Base-by-base conservation (phyloP, 345 rosid species). In the Lepidium didymum region DNA sequence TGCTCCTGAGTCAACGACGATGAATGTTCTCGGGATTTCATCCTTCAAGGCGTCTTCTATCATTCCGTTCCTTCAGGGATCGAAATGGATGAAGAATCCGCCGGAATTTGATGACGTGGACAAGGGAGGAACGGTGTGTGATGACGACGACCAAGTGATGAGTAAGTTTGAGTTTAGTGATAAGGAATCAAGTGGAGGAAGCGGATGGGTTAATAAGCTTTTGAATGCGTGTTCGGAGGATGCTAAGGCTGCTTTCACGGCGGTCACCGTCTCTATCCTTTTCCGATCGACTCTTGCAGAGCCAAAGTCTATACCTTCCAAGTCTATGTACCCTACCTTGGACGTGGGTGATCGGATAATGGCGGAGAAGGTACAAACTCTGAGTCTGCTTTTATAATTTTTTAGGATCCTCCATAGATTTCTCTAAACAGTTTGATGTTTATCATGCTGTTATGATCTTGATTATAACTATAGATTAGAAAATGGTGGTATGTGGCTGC, bases 281-380 rank as follows among this genome's bases (percentile, higher is more conserved):
- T 90, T 93, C 77, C 75, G 84, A 14, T 93, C 98, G 12, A 72
- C 83, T 57, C 70, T 92, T 65, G 98, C 96, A 0, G 96, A 92
- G 83, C 91, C 97, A 15, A 84, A 88, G 70, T 90, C 98, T 4
- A 92, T 92, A 43, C 93, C 96, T 11, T 88, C 97, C 0, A 5
- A 77, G 51, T 93, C 98, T 56, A 93, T 93, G 98, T 81, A 27
- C 73, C 98, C 98, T 41, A 93, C 97, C 9, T 79, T 92, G 5
- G 90, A 88, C 43, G 84, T 82, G 0, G 97, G 96, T 36, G 96
- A 90, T 74, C 88, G 96, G 14, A 62, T 92, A 83, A 62, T 92
- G 68, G 91, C 97, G 2, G 98, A 90, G 77, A 92, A 90, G 96
- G 96, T 86, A 77, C 75, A 0, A 43, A 5, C 49, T 34, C 21